Base-by-base conservation (phyloP, 257 asterid genomes). In the Penstemon eatonii region DNA sequence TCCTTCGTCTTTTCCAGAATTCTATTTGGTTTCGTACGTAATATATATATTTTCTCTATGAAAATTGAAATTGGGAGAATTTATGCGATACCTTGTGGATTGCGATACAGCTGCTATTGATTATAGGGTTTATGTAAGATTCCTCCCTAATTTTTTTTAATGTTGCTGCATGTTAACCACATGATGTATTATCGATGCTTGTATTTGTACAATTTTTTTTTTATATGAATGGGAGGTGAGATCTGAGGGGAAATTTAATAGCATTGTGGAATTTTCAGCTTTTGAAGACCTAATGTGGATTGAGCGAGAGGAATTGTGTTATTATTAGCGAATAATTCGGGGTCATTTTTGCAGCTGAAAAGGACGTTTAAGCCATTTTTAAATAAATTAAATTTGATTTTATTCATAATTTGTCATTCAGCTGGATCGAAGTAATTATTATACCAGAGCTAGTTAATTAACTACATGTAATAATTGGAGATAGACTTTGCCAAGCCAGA, bases 71-170 rank as follows among this genome's bases (percentile, higher is more conserved):
- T 56, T 8, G 45, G 41, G 69, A 43, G 63, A 57, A 63, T 76
- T 75, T 51, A 39, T 54, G 74, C 71, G 25, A 73, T 60, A 76
- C 77, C 7, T 60, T 56, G 61, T 54, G 52, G 79, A 56, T 64
- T 56, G 56, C 60, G 81, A 74, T 79, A 76, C 76, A 77, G 72
- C 79, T 71, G 76, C 5, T 71, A 50, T 54, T 56, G 4, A 10
- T 46, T 69, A 71, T 74, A 74, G 76, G 73, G 79, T 67, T 82
- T 74, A 57, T 70, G 81, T 75, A 72, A 75, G 69, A 71, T 45
- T 45, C 60, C 45, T 50, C 63, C 39, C 38, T 56, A 39, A 7
- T 44, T 19, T 36, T 70, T 7, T 51, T 0, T 63, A 4, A 36
- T 39, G 12, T 46, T 65, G 19, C 54, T 69, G 13, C 37, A 4